Evolutionary conservation across 2,329 filamentous ascomycete species (phyloP), one percentile per base, ranked within the genome.

Genomic region (Neofusicoccum cordaticola): DNA sequence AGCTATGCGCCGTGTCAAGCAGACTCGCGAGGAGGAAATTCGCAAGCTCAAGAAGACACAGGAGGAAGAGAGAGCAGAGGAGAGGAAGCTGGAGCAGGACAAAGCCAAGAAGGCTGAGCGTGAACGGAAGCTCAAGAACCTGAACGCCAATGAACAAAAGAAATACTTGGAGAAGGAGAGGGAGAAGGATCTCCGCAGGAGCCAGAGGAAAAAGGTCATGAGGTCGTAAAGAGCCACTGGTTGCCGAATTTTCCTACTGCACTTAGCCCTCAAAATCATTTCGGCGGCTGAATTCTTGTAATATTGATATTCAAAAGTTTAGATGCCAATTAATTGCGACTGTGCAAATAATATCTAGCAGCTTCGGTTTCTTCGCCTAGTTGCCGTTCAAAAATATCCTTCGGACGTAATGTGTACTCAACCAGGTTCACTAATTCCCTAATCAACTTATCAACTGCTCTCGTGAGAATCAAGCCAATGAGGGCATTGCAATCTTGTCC

Each of bases 1-100:
- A 82, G 93, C 97, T 39, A 81, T 90, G 76, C 91, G 91, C 77
- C 96, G 96, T 83, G 85, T 99, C 69, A 88, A 88, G 72, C 82
- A 82, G 67, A 89, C 88, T 39, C 92, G 95, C 68, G 94, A 98
- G 48, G 89, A 91, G 64, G 89, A 91, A 72, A 86, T 91, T 71
- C 85, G 86, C 74, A 90, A 90, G 81, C 88, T 99, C 73, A 88
- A 90, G 77, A 93, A 91, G 79, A 81, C 86, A 0, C 87, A 89
- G 62, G 92, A 97, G 69, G 92, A 86, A 61, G 86, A 88, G 73
- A 86, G 86, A 75, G 84, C 85, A 13, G 86, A 88, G 73, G 86
- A 88, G 76, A 78, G 86, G 63, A 83, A 83, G 72, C 73, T 73
- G 66, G 77, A 70, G 70, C 79, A 66, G 73, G 87, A 83, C 78